Conservation (phyloP, 257 asterid genomes). For the Orobanche coerulescens region DNA sequence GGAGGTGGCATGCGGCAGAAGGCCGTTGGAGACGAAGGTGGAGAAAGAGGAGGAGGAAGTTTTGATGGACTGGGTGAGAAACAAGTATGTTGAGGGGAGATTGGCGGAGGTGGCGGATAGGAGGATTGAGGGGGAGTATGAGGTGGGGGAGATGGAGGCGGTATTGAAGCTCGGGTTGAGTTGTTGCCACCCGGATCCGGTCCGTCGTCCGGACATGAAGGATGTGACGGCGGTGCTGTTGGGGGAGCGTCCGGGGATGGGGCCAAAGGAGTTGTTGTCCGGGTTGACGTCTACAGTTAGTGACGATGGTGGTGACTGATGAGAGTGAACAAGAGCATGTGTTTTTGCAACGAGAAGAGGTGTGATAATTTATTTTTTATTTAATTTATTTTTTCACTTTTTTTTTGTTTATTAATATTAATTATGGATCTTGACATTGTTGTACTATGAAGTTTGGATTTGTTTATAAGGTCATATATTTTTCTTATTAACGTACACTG, state of each 20-base stretch:
- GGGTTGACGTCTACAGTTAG: conserved; percentile 27
- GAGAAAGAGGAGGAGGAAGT: conserved; percentile 63
- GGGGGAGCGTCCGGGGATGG: conserved; percentile 42
- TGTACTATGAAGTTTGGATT: conserved; percentile 12
- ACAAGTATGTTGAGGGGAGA: conserved; percentile 47
- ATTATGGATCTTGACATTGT: conserved; percentile 21
- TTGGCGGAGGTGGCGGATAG: conserved; percentile 49
- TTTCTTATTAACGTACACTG: background rate
- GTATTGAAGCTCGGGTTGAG: conserved; percentile 65
- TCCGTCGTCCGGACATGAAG: conserved; percentile 65
- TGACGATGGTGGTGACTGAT: conserved; percentile 19
- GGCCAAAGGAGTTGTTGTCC: conserved; percentile 40
- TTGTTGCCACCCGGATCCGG: conserved; percentile 78
- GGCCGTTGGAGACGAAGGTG: conserved; percentile 40
- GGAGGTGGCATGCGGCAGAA: conserved; percentile 80
- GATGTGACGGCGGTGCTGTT: conserved; percentile 59
- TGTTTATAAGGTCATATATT: conserved; percentile 1
- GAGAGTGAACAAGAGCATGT: conserved; percentile 20
- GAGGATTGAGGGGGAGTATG: conserved; percentile 56
- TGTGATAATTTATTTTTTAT: conserved; percentile 28
- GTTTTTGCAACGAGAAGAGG: conserved; percentile 22
- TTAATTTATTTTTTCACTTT: background rate
- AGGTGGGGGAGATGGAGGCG: conserved; percentile 60
- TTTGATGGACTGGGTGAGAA: conserved; percentile 69
- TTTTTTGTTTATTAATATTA: background rate